Evolutionary conservation across 2,329 filamentous ascomycete genomes (phyloP).

Genomic region (Arthrocladium fulminans): DNA sequence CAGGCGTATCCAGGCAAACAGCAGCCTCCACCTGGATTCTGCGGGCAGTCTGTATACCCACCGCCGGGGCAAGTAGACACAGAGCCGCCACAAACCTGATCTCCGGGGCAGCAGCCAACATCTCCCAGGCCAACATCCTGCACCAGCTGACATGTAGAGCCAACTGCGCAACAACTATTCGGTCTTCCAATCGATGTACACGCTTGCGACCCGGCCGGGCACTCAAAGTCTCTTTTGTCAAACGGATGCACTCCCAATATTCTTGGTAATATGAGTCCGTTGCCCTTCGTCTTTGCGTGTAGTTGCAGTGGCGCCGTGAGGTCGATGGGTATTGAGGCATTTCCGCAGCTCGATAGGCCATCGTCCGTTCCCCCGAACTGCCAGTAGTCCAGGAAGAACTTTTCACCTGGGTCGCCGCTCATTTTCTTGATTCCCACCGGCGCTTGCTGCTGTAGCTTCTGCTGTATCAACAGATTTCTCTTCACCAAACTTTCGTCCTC

Average conservation of each 20-base stretch:
- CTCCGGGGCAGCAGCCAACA: conserved; percentile 53
- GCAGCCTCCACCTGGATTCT: conserved; percentile 49
- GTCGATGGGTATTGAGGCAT: conserved; percentile 5
- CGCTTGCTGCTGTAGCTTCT: conserved; percentile 23
- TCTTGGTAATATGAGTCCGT: background rate
- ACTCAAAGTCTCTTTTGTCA: conserved; percentile 44
- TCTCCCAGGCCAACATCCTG: conserved; percentile 45
- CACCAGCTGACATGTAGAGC: conserved; percentile 46
- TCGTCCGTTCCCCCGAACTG: conserved; percentile 24
- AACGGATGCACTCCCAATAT: conserved; percentile 1
- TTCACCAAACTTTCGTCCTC: conserved; percentile 22
- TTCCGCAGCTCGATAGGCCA: conserved; percentile 7
- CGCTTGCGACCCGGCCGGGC: conserved; percentile 45
- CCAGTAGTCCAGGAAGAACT: conserved; percentile 42
- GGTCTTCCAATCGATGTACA: conserved; percentile 49
- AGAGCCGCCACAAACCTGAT: conserved; percentile 42
- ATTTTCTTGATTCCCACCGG: conserved; percentile 35
- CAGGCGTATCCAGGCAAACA: conserved; percentile 54
- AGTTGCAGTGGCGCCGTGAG: conserved; percentile 21
- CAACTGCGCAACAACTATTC: conserved; percentile 49
- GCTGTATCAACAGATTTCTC: conserved; percentile 26
- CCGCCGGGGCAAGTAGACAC: conserved; percentile 41
- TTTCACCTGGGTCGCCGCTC: conserved; percentile 39
- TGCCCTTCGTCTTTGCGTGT: conserved; percentile 11
- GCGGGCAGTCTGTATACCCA: conserved; percentile 49